Base-by-base conservation (phyloP, 1,284 basidiomycete species). In the Papiliotrema fonsecae region DNA sequence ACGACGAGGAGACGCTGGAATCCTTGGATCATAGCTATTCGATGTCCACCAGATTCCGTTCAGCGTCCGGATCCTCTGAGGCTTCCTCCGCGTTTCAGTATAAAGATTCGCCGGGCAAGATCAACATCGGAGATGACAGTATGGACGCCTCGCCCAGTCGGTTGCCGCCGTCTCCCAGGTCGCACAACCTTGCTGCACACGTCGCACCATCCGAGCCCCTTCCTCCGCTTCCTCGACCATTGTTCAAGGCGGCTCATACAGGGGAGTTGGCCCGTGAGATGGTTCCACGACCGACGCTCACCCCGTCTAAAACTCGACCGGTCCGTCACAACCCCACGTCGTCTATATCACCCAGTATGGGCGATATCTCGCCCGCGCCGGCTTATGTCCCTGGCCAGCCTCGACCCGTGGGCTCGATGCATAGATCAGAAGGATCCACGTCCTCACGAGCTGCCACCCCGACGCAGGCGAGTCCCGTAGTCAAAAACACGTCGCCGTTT, bases 321-420 rank as follows among this genome's bases (percentile, higher is more conserved):
- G 58, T 62, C 6, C 55, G 60, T 7, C 61, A 65, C 35, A 60
- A 57, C 10, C 62, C 65, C 2, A 54, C 62, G 0, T 49, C 55
- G 13, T 65, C 62, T 5, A 49, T 46, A 10, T 45, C 52, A 5
- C 54, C 57, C 7, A 31, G 45, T 11, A 25, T 40, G 2, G 42
- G 54, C 2, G 52, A 54, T 22, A 43, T 48, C 4, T 49, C 55
- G 1, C 46, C 59, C 4, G 37, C 52, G 10, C 55, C 63, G 3
- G 54, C 50, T 2, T 72, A 72, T 44, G 57, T 68, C 2, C 69
- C 69, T 4, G 69, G 69, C 35, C 68, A 70, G 41, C 67, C 65
- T 3, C 56, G 69, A 19, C 69, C 69, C 1, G 58, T 72, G 21
- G 56, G 69, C 22, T 51, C 55, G 9, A 46, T 45, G 6, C 61